Percentiles rank a stretch among this genome's conserved stretches.
phyloP scores from a whole-genome alignment of 2,329 filamentous ascomycete genomes.

The Diaporthe destruens region DNA sequence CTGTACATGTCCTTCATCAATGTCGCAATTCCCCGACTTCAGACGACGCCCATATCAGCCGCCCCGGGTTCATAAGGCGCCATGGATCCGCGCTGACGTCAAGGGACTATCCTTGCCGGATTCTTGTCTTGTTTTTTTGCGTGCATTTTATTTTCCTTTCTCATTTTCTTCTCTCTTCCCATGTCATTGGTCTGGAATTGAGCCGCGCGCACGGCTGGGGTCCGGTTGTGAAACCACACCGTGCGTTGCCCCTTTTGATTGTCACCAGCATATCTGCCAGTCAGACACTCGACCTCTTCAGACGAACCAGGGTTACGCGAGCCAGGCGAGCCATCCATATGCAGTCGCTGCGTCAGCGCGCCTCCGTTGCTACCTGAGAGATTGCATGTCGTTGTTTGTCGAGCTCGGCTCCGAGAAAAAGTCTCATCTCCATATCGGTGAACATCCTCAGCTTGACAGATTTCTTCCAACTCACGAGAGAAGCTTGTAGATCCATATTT shows the following conservation, averaged over 20 bases:
- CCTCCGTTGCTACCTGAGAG: slow-evolving; percentile 1
- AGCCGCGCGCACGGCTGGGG: slow-evolving; percentile 8
- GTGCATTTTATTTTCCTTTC: background rate
- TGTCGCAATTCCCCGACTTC: background rate
- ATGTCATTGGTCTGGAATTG: slow-evolving; percentile 10
- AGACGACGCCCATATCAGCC: slow-evolving; percentile 26
- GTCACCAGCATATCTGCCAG: slow-evolving; percentile 8
- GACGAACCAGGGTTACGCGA: slow-evolving; percentile 24
- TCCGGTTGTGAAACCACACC: slow-evolving; percentile 20
- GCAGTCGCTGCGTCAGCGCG: slow-evolving; percentile 1
- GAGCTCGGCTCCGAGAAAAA: slow-evolving; percentile 18
- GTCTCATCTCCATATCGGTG: background rate
- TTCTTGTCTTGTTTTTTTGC: background rate
- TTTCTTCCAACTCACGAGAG: background rate
- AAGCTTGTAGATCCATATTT: background rate
- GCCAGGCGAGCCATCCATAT: slow-evolving; percentile 3
- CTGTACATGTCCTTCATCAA: background rate
- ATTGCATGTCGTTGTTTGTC: background rate
- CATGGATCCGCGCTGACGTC: slow-evolving; percentile 1
- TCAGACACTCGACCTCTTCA: slow-evolving; percentile 9
- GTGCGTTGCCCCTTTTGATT: slow-evolving; percentile 1
- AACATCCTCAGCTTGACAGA: background rate
- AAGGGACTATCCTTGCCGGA: background rate
- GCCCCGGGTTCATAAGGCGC: background rate
- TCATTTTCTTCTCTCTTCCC: background rate